These are phyloP conservation scores for Tetrahymena malaccensis DNA, from an alignment of 73 alveolate genomes.

Conservation along the genomic window DNA sequence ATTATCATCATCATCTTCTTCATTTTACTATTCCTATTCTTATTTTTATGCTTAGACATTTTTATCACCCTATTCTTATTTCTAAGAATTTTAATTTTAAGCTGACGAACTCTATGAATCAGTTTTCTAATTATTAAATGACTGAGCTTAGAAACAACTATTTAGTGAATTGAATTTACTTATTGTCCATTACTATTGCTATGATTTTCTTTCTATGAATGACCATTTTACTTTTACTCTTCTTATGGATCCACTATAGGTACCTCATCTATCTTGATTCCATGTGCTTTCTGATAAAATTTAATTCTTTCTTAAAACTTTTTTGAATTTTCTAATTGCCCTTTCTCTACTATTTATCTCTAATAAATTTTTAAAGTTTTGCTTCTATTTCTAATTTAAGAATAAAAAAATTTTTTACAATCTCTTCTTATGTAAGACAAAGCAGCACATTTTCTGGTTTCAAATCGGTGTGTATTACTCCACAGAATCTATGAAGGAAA, in stretches of 20 bases:
- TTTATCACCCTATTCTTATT: neutral
- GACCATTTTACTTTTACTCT: neutral
- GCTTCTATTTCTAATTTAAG: neutral
- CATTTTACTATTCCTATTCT: neutral
- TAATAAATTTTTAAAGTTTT: neutral
- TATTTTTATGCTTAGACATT: neutral
- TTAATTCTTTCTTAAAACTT: constrained; percentile 18
- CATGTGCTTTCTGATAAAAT: constrained; percentile 18
- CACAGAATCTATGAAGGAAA: constrained; percentile 57
- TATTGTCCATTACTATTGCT: neutral
- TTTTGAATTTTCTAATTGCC: constrained; percentile 11
- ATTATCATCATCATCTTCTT: neutral
- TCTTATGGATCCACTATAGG: neutral
- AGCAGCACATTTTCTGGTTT: constrained; percentile 42
- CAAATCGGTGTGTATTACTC: constrained; percentile 88
- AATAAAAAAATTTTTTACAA: neutral
- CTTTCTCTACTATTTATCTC: constrained; percentile 31
- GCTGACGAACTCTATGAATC: neutral
- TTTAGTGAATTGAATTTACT: neutral
- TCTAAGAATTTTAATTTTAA: neutral
- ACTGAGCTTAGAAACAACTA: neutral
- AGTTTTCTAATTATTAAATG: neutral
- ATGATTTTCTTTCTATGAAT: neutral
- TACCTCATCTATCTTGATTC: neutral
- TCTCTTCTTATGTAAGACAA: constrained; percentile 27